Evolutionary conservation across 148 eudicot species (phyloP), one percentile per base, ranked within the genome.

Genomic region (Arbutus unedo): DNA sequence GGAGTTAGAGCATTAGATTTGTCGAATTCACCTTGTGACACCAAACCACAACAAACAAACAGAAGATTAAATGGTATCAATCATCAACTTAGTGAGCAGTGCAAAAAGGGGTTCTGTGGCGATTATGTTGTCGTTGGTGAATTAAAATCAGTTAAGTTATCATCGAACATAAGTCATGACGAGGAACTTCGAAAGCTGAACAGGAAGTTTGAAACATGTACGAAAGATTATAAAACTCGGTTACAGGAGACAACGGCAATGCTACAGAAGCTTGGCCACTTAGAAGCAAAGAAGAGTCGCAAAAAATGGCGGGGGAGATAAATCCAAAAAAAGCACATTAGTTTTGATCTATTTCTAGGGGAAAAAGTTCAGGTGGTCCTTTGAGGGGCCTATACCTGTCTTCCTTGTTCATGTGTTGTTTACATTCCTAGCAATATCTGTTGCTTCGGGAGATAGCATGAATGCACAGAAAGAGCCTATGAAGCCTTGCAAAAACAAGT

Each of bases 131-230:
- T 50, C 23, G 81, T 66, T 56, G 31, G 73, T 11, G 73, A 81
- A 23, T 8, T 51, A 66, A 84, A 67, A 81, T 66, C 84, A 10
- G 73, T 19, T 11, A 51, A 73, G 7, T 73, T 38, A 60, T 15
- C 74, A 56, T 55, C 77, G 71, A 55, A 31, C n/a, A 48, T 19
- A 43, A 64, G 72, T 59, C 85, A 78, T 9, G 81, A 82, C 14
- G 71, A 75, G 23, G 89, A 86, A 79, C 84, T 89, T 72, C 82
- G 45, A 76, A 88, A 85, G 82, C 79, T 89, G 76, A 86, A 86
- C 77, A 18, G 75, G 44, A 81, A 84, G 75, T 90, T 86, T 85
- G 81, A 79, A 83, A 78, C 86, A 10, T 90, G 92, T 90, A 85
- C 85, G 83, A 87, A 82, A 77, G 92, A 87, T 48, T 90, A 86